These are phyloP conservation scores for Nannochloris sp. DNA, from an alignment of 139 green algal genomes.

Conservation along the genomic window DNA sequence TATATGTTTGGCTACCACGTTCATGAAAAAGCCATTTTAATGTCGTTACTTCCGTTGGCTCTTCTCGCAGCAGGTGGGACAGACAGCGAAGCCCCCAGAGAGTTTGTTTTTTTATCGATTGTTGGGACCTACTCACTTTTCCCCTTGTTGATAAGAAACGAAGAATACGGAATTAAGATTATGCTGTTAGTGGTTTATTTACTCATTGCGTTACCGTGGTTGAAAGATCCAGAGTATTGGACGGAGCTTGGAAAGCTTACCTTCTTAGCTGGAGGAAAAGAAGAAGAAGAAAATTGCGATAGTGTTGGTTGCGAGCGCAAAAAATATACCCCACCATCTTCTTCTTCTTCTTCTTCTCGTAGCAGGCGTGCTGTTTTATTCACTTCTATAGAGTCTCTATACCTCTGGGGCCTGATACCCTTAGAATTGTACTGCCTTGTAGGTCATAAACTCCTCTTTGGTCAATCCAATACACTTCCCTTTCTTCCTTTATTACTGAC, in stretches of 20 bases:
- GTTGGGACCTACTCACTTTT: slow-evolving; percentile 57
- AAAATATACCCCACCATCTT: too few relatives aligned
- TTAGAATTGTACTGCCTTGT: slow-evolving; percentile 58
- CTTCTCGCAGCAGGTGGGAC: slow-evolving; percentile 7
- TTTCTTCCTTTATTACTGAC: slow-evolving; percentile 86
- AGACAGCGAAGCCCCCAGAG: slow-evolving; percentile 5
- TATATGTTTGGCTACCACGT: slow-evolving; percentile 94
- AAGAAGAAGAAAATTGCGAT: background rate
- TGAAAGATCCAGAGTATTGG: background rate
- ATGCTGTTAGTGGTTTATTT: slow-evolving; percentile 39
- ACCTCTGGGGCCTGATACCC: slow-evolving; percentile 49
- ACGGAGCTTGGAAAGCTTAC: background rate
- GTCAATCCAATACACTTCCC: slow-evolving; percentile 41
- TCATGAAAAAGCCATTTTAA: slow-evolving; percentile 91
- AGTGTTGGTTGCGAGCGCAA: too few relatives aligned
- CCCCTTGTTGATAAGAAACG: slow-evolving; percentile 66
- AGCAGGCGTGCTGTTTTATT: too few relatives aligned
- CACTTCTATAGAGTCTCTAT: slow-evolving; percentile 14
- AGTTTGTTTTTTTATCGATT: slow-evolving; percentile 49
- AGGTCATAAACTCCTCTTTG: slow-evolving; percentile 35
- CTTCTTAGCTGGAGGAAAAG: background rate
- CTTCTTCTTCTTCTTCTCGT: too few relatives aligned
- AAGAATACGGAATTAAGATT: slow-evolving; percentile 77
- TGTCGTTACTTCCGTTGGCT: slow-evolving; percentile 49
- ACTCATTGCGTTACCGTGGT: slow-evolving; percentile 10